Conservation (phyloP, 2,329 filamentous ascomycete genomes). For the Aspergillus brunneoviolaceus region DNA sequence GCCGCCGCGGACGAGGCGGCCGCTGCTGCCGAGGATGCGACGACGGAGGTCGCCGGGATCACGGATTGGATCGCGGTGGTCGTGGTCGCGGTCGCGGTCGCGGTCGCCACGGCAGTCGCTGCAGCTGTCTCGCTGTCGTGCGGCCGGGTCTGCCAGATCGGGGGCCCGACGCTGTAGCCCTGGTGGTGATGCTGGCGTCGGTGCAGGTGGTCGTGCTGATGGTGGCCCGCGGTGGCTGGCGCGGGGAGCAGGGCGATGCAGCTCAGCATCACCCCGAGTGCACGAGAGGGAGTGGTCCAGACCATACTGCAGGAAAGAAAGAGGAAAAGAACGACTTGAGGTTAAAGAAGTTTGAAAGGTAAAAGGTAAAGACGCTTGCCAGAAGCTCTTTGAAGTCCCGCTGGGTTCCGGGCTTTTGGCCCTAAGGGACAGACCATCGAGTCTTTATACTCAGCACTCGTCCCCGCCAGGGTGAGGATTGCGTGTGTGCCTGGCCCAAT, state of each 20-base stretch:
- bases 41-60: neutral
- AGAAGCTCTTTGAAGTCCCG: conserved; percentile 1
- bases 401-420: too few relatives aligned
- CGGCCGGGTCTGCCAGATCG: neutral
- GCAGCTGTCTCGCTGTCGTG: neutral
- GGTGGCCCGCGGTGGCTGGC: neutral
- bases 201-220: neutral
- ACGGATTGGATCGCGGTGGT: neutral
- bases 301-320: neutral
- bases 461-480: too few relatives aligned
- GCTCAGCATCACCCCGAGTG: conserved; percentile 1
- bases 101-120: too few relatives aligned
- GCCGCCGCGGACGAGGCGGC: neutral
- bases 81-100: neutral
- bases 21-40: neutral
- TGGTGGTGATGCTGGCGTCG: neutral
- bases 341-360: neutral
- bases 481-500: neutral
- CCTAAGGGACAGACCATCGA: too few relatives aligned
- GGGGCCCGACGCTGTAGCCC: neutral
- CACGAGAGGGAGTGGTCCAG: neutral
- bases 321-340: neutral
- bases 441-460: too few relatives aligned
- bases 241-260: conserved; percentile 1
- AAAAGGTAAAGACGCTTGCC: neutral